Evolutionary conservation across 2,329 filamentous ascomycete species (phyloP).

Genomic region (Colletotrichum sp.): DNA sequence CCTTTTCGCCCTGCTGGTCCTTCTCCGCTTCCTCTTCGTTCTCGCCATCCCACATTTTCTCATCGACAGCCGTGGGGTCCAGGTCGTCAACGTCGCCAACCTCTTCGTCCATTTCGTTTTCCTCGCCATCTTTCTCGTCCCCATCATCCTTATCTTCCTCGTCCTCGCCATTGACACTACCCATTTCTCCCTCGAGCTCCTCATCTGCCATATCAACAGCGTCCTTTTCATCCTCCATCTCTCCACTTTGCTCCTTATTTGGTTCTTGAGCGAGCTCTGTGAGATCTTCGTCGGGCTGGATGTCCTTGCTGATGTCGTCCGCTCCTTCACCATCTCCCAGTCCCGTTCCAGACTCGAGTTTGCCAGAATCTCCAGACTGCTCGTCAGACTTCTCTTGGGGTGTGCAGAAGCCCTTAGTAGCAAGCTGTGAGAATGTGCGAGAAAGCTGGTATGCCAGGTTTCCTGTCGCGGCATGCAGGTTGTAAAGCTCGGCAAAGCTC

Average conservation of each 20-base stretch:
- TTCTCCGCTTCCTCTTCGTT: slow-evolving; percentile 81
- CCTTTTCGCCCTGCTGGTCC: slow-evolving; percentile 77
- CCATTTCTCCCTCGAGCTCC: slow-evolving; percentile 87
- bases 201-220: slow-evolving; percentile 93
- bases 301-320: slow-evolving; percentile 97
- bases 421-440: slow-evolving; percentile 79
- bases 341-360: slow-evolving; percentile 89
- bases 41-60: slow-evolving; percentile 98
- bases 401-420: slow-evolving; percentile 87
- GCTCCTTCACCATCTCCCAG: slow-evolving; percentile 94
- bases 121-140: slow-evolving; percentile 68
- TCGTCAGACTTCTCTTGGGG: slow-evolving; percentile 82
- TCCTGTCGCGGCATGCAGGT: slow-evolving; percentile 73
- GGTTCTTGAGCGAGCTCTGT: slow-evolving; percentile 88
- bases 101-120: slow-evolving; percentile 87
- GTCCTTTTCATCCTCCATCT: slow-evolving; percentile 82
- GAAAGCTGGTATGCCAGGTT: slow-evolving; percentile 78
- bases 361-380: slow-evolving; percentile 72
- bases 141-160: slow-evolving; percentile 66
- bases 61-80: slow-evolving; percentile 88
- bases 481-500: slow-evolving; percentile 61
- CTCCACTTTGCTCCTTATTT: slow-evolving; percentile 67
- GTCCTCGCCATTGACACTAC: slow-evolving; percentile 66
- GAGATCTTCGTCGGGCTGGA: slow-evolving; percentile 91
- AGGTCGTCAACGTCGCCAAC: slow-evolving; percentile 89